These are phyloP conservation scores for Carex scoparia DNA, from an alignment of 176 grass and related monocot species.

Conservation along the genomic window DNA sequence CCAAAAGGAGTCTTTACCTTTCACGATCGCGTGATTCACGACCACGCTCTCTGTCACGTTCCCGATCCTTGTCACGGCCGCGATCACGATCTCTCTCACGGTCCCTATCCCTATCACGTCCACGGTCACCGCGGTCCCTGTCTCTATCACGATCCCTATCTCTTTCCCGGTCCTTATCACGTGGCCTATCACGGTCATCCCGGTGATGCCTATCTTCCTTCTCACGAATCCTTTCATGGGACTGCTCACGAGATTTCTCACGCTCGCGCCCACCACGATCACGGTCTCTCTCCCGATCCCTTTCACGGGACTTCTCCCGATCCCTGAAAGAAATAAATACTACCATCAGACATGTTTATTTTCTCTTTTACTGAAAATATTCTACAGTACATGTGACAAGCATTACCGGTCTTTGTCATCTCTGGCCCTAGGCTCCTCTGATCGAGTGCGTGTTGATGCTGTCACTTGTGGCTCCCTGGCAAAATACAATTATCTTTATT, in stretches of 20 bases:
- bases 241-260: conserved; percentile 20
- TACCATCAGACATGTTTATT: neutral
- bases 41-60: conserved; percentile 11
- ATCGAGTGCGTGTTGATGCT: conserved; percentile 38
- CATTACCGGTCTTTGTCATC: conserved; percentile 49
- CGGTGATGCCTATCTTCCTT: conserved; percentile 67
- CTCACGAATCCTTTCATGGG: conserved; percentile 56
- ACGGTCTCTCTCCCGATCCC: conserved; percentile 40
- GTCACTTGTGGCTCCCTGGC: conserved; percentile 49
- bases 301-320: conserved; percentile 44
- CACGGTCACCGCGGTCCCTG: conserved; percentile 51
- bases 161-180: conserved; percentile 40
- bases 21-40: conserved; percentile 20
- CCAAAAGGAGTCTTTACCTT: neutral
- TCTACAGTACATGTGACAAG: neutral
- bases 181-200: conserved; percentile 44
- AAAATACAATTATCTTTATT: neutral
- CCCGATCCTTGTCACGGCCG: conserved; percentile 57
- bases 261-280: neutral
- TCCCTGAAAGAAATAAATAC: conserved; percentile 32
- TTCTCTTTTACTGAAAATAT: neutral
- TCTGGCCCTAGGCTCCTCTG: conserved; percentile 49
- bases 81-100: conserved; percentile 40
- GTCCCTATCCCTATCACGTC: conserved; percentile 46
- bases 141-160: conserved; percentile 36